Conservation (phyloP, 148 eudicot genomes). For the Persicaria tinctoria region DNA sequence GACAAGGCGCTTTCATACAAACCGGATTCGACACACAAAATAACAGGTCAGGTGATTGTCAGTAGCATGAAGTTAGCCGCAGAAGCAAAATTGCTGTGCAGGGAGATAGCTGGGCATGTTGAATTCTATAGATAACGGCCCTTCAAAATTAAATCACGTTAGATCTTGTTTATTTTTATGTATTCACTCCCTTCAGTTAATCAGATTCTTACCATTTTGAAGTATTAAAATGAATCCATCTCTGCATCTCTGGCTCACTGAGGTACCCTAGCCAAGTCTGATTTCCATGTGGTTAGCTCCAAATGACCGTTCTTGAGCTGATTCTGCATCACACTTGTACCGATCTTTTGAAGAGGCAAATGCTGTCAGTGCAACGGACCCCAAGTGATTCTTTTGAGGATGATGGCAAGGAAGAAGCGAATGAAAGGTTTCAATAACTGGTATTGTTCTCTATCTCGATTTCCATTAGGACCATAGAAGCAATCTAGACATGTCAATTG, state of each 20-base stretch:
- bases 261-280: too few species aligned
- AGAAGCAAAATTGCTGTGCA: conserved; percentile 67
- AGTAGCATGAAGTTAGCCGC: conserved; percentile 61
- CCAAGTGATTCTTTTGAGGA: too few species aligned
- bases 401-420: too few species aligned
- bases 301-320: too few species aligned
- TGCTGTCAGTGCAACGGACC: too few species aligned
- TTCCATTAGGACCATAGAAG: too few species aligned
- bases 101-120: conserved; percentile 81
- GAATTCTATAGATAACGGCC: conserved; percentile 46
- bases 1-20: conserved; percentile 52
- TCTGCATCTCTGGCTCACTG: neutral
- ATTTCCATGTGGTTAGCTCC: too few species aligned
- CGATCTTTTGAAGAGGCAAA: too few species aligned
- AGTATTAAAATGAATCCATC: neutral
- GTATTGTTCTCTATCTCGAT: too few species aligned
- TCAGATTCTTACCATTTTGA: neutral
- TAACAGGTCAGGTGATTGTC: conserved; percentile 46
- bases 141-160: neutral
- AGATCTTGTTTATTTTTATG: neutral
- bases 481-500: too few species aligned
- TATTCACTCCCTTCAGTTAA: neutral
- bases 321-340: too few species aligned
- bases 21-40: conserved; percentile 60
- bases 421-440: too few species aligned